These are phyloP conservation scores for Cladosporium austrohemisphaericum DNA, from an alignment of 2,329 filamentous ascomycete species.

Conservation along the genomic window DNA sequence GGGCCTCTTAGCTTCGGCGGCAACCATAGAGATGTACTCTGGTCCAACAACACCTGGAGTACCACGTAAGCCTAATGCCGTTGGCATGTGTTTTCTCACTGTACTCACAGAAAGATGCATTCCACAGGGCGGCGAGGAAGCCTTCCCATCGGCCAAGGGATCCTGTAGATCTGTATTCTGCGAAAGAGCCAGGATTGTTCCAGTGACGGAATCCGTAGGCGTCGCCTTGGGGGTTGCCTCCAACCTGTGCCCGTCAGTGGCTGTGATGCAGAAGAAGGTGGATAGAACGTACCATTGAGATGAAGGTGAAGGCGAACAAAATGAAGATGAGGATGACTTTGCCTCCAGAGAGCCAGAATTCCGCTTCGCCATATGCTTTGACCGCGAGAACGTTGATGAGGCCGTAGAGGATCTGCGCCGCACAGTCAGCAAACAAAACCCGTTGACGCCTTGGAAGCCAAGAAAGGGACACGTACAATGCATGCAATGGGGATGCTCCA, in stretches of 20 bases:
- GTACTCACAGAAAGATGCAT: conserved; percentile 25
- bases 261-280: too few species aligned
- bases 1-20: conserved; percentile 46
- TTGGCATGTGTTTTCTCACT: too few species aligned
- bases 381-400: conserved; percentile 45
- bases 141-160: conserved; percentile 32
- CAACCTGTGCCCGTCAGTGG: too few species aligned
- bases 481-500: conserved; percentile 39
- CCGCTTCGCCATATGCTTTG: conserved; percentile 42
- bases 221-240: conserved; percentile 26
- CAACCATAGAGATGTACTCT: conserved; percentile 48
- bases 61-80: background rate
- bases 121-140: conserved; percentile 32
- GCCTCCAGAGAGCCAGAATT: conserved; percentile 51
- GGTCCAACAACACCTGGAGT: conserved; percentile 31
- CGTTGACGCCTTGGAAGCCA: too few species aligned
- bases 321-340: conserved; percentile 46
- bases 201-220: conserved; percentile 45
- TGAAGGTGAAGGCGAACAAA: conserved; percentile 39
- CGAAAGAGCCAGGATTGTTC: conserved; percentile 34
- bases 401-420: conserved; percentile 3
- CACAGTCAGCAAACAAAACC: background rate
- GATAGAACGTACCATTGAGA: conserved; percentile 32
- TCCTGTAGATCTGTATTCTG: conserved; percentile 19
- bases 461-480: conserved; percentile 31